Evolutionary conservation across 768 basidiomycete species (phyloP), one percentile per base, ranked within the genome.

Genomic region (Galerina sulciceps): DNA sequence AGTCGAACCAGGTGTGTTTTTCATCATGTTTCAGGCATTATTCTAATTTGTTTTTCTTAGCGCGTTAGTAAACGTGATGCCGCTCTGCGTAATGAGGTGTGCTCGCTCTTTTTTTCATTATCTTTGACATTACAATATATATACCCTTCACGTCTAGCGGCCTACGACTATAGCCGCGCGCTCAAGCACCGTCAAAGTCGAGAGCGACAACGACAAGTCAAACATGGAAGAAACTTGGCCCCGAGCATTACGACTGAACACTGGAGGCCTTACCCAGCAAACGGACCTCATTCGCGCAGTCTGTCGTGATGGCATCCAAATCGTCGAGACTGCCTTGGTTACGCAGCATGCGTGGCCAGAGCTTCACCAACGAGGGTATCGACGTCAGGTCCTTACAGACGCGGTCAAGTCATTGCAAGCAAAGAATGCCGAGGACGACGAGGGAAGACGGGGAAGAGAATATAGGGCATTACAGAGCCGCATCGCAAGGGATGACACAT

Each of bases 401-500:
- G 22, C 47, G 4, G 40, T 41, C 22, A 57, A 50, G 26, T 15
- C n/a, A 17, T 20, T 40, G 9, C 37, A 17, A 20, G 15, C 9
- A 13, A 22, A 47, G 26, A 38, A 50, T 23, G 20, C 15, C 31
- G 22, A 20, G 26, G 20, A 23, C 26, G 26, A 26, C 26, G 6
- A 26, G 26, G 26, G 26, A 6, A 26, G 6, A 6, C 26, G 6
- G 26, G 26, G 6, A 26, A 26, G 6, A 26, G 26, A 26, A 17
- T 45, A 59, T n/a, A n/a, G 8, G 4, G 47, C 43, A 18, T 34
- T 55, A n/a, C 8, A 40, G 2, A 3, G 10, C 13, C 48, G 48
- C 4, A 22, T 57, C 20, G 34, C 15, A 3, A 45, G 31, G 17
- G 60, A 61, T 50, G 55, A 56, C n/a, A 41, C 38, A 1, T 65